These are phyloP conservation scores for Bolboschoenus planiculmis DNA, from an alignment of 176 grass and related monocot genomes.

Conservation along the genomic window DNA sequence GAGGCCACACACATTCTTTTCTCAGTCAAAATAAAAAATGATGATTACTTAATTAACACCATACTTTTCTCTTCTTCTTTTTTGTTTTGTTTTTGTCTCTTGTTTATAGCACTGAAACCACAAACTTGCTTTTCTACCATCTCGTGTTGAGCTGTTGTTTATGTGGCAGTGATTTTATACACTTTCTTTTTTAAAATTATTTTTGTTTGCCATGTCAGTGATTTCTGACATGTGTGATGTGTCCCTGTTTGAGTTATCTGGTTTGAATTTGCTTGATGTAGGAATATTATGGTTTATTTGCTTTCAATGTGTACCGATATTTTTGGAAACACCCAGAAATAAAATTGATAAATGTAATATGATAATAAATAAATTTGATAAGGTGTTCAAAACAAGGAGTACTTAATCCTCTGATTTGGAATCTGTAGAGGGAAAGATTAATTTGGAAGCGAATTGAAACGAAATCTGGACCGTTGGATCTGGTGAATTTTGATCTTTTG, in stretches of 20 bases:
- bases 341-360: too few species aligned
- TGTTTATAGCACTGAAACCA: background rate
- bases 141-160: background rate
- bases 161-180: background rate
- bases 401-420: background rate
- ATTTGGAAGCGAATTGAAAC: background rate
- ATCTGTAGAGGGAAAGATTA: background rate
- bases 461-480: background rate
- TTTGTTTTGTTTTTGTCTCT: background rate
- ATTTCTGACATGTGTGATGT: background rate
- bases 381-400: background rate
- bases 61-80: background rate
- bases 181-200: background rate
- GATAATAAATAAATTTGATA: background rate
- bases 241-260: background rate
- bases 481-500: background rate
- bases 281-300: background rate
- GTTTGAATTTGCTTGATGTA: background rate
- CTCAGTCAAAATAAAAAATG: background rate
- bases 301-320: background rate
- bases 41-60: too few species aligned
- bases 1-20: conserved; percentile 6
- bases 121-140: conserved; percentile 12
- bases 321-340: background rate
- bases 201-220: background rate